Percentiles rank a stretch among this genome's conserved stretches.
These are phyloP conservation scores for Cornus controversa DNA, from an alignment of 148 eudicot species.

Conservation along the genomic window DNA sequence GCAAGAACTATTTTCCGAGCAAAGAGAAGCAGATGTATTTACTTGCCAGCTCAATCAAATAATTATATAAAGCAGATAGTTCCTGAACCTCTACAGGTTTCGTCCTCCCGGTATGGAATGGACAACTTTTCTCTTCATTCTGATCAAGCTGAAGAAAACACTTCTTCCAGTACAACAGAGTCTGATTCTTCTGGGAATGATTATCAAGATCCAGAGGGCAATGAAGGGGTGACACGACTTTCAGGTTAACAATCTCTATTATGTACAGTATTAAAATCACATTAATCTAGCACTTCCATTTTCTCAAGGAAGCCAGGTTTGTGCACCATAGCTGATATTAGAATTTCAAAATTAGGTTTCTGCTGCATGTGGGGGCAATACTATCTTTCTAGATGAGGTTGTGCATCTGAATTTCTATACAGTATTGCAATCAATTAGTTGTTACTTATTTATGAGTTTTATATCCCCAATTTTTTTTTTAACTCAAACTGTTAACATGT, in stretches of 20 bases:
- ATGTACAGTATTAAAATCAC: background rate
- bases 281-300: background rate
- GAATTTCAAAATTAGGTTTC: too few relatives aligned
- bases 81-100: slow-evolving; percentile 3
- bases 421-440: too few relatives aligned
- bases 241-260: slow-evolving; percentile 23
- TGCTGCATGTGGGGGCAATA: too few relatives aligned
- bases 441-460: too few relatives aligned
- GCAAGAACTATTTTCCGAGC: slow-evolving; percentile 14
- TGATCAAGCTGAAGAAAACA: slow-evolving; percentile 8
- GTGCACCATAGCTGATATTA: too few relatives aligned
- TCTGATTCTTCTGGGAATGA: slow-evolving; percentile 7
- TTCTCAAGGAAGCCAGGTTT: too few relatives aligned
- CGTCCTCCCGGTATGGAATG: background rate
- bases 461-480: too few relatives aligned
- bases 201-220: slow-evolving; percentile 8
- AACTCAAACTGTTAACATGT: too few relatives aligned
- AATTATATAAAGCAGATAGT: slow-evolving; percentile 4
- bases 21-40: slow-evolving; percentile 29
- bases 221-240: slow-evolving; percentile 9
- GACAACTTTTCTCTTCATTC: slow-evolving; percentile 1
- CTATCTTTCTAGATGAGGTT: too few relatives aligned
- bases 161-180: slow-evolving; percentile 2
- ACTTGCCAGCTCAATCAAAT: slow-evolving; percentile 23
- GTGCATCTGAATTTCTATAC: too few relatives aligned